Base-by-base conservation (phyloP, 2,329 filamentous ascomycete species). In the Aspergillus sp. region DNA sequence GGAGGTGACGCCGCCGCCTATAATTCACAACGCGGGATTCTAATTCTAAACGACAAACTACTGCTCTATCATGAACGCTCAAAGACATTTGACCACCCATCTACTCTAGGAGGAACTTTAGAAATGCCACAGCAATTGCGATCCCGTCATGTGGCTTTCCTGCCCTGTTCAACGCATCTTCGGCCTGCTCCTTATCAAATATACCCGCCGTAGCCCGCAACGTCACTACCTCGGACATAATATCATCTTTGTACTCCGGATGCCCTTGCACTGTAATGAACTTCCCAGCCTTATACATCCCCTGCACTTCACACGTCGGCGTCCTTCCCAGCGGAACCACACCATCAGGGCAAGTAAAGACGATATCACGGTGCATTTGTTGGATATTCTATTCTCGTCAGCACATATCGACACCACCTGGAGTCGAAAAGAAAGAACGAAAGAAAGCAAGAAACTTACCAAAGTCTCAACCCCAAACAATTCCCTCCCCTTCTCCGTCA, bases 311-410 rank as follows among this genome's bases (percentile, higher is more conserved):
- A 76, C 91, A 96, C 46, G 80, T 75, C 3, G 82, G 80, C 2
- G 89, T 89, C 41, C 80, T 82, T 2, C 86, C 91, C 2, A 96
- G 80, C 2, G 79, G 74, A 56, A 87, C 80, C 2, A 88, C 83
- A 54, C 82, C 84, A 6, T 79, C 68, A 0, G 91, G 90, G 55
- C 86, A 85, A 21, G 80, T 75, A 64, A 82, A 83, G 5, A 93
- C 88, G 39, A 89, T 84, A 70, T 97, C 91, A 62, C 86, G 85
- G 74, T 96, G 91, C 90, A 96, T 93, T 74, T 96, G 90, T 71
- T 93, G 88, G 60, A 96, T 68, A 50, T 67, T 68, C 72, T 75
- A 58, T 27, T 6, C 27, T 2, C 8, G 24, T 48, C 37, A 41
- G 56, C 19, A 56, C 46, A 37, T 44, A 17, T 41, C 23, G 9